These are phyloP conservation scores for Ophiostoma montium DNA, from an alignment of 2,329 filamentous ascomycete genomes.

Conservation along the genomic window DNA sequence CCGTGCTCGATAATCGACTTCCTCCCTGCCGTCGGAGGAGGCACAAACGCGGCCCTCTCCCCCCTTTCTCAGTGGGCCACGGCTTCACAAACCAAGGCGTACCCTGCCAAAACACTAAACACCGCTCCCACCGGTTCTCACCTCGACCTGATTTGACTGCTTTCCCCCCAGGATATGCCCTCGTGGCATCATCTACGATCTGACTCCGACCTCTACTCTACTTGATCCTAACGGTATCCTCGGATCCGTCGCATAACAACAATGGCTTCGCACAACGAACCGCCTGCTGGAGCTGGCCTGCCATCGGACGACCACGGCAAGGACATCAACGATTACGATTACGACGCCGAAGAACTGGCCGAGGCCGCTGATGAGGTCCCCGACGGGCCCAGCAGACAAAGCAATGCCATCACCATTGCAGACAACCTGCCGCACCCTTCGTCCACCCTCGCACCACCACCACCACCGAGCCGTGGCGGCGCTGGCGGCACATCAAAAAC, in stretches of 20 bases:
- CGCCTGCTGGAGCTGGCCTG: background rate
- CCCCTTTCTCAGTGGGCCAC: background rate
- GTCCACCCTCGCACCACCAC: constrained; percentile 11
- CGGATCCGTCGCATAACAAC: background rate
- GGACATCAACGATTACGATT: background rate
- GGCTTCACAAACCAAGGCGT: background rate
- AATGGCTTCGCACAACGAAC: background rate
- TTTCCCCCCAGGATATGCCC: constrained; percentile 6
- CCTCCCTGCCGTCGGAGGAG: background rate
- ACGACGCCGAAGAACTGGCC: background rate
- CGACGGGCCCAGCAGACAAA: constrained; percentile 3
- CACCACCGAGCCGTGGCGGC: constrained; percentile 1
- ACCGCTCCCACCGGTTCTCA: background rate
- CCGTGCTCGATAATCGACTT: background rate
- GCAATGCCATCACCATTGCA: constrained; percentile 12
- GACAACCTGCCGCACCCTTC: constrained; percentile 17
- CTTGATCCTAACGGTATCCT: background rate
- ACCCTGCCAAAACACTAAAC: background rate
- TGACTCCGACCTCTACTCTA: background rate
- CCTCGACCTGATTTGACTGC: background rate
- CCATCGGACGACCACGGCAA: background rate
- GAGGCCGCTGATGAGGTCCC: background rate
- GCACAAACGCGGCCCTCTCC: background rate
- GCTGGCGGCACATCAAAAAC: constrained; percentile 23
- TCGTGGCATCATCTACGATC: constrained; percentile 3